Percentiles rank a stretch among this genome's conserved stretches.
Evolutionary conservation across 768 basidiomycete species (phyloP).

Genomic region (Hygrophorus russula): DNA sequence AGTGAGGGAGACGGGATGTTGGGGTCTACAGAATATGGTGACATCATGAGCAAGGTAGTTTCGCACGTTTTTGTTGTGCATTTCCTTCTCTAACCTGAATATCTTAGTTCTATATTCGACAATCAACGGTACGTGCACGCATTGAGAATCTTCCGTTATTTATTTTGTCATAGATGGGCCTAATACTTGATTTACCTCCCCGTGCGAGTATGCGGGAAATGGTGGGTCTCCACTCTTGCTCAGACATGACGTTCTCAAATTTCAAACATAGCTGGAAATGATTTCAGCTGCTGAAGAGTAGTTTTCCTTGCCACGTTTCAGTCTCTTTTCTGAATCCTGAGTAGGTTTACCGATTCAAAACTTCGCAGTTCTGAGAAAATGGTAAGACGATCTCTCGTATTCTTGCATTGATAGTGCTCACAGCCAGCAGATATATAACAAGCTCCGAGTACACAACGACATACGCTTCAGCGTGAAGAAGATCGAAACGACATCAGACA

Average conservation of each 20-base stretch:
- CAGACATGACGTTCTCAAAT: neutral
- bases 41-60: conserved; percentile 76
- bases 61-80: neutral
- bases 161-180: conserved; percentile 40
- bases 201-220: conserved; percentile 52
- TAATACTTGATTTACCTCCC: conserved; percentile 48
- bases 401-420: neutral
- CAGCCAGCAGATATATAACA: conserved; percentile 41
- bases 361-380: conserved; percentile 68
- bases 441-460: conserved; percentile 58
- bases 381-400: conserved; percentile 21
- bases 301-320: conserved; percentile 9
- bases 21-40: conserved; percentile 62
- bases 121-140: conserved; percentile 39
- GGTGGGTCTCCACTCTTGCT: conserved; percentile 28
- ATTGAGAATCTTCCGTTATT: neutral
- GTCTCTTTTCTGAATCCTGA: neutral
- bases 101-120: conserved; percentile 61
- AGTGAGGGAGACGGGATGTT: conserved; percentile 30
- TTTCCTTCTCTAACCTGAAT: conserved; percentile 2
- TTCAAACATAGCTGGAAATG: conserved; percentile 47
- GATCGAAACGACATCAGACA: conserved; percentile 60
- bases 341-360: conserved; percentile 57
- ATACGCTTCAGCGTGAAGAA: conserved; percentile 71
- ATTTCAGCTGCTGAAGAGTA: conserved; percentile 62